phyloP scores from a whole-genome alignment of 768 basidiomycete species.

The Trametopsis cervina region DNA sequence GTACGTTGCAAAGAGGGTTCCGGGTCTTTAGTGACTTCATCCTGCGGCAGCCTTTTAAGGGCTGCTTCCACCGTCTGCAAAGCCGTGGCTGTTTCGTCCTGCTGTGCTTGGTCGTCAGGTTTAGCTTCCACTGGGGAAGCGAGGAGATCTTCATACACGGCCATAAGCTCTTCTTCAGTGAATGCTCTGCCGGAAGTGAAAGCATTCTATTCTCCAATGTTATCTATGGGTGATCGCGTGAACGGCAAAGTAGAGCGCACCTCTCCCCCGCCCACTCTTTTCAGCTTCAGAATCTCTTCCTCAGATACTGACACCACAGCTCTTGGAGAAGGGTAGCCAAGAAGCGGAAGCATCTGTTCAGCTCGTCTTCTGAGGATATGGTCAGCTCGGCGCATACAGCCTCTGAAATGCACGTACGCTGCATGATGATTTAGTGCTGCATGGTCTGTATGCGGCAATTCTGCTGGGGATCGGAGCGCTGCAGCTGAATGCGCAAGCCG shows the following conservation, averaged over 20 bases:
- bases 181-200: too few relatives aligned
- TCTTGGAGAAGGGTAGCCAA: too few relatives aligned
- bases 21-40: not conserved
- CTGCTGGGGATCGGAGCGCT: not conserved
- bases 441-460: not conserved
- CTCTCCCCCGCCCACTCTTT: not conserved
- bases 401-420: not conserved
- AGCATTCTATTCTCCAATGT: not conserved
- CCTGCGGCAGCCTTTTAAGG: not conserved
- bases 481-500: constrained; percentile 7
- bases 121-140: constrained; percentile 14
- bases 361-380: too few relatives aligned
- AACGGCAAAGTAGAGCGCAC: not conserved
- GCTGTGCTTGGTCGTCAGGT: constrained; percentile 6
- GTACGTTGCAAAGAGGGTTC: not conserved
- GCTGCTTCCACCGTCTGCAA: not conserved
- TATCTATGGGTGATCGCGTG: not conserved
- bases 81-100: constrained; percentile 5
- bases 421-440: not conserved
- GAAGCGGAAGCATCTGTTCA: too few relatives aligned
- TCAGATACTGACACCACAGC: not conserved
- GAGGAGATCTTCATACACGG: constrained; percentile 37
- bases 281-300: not conserved
- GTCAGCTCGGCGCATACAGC: not conserved
- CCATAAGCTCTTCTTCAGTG: constrained; percentile 31